A percentile compares a stretch with the other conserved stretches of the same genome.
phyloP scores from a whole-genome alignment of 306 rosid species.

The Cucumis hystrix region DNA sequence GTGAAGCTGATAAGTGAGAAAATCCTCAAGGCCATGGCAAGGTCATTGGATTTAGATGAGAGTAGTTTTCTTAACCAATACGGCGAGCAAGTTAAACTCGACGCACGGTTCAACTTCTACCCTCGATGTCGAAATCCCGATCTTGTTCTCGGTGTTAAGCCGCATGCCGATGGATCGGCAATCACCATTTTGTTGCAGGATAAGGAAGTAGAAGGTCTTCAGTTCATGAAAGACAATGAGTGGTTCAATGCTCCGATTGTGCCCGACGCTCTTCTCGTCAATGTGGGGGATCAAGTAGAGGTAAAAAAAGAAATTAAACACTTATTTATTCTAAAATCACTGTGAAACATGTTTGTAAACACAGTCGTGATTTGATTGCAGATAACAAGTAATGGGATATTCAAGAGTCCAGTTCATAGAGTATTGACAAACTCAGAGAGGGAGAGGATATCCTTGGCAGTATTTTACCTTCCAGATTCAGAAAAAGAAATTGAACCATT shows the following conservation, averaged over 20 bases:
- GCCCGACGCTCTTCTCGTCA: conserved; percentile 46
- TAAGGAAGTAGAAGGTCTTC: conserved; percentile 61
- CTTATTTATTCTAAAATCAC: not conserved
- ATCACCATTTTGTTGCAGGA: conserved; percentile 63
- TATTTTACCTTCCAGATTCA: conserved; percentile 32
- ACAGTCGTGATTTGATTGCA: not conserved
- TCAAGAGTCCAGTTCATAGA: conserved; percentile 57
- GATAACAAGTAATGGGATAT: conserved; percentile 46
- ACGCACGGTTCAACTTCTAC: conserved; percentile 52
- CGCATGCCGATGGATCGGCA: conserved; percentile 61
- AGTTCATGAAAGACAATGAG: conserved; percentile 42
- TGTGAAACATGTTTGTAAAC: not conserved
- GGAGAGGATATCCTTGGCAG: conserved; percentile 46
- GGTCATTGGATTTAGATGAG: conserved; percentile 54
- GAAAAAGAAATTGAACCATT: conserved; percentile 43
- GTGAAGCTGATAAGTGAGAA: conserved; percentile 24
- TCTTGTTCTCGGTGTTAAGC: conserved; percentile 46
- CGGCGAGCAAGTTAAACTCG: conserved; percentile 26
- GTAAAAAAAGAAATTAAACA: conserved; percentile 17
- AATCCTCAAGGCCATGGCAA: conserved; percentile 60
- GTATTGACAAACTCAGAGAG: conserved; percentile 33
- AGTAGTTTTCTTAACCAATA: conserved; percentile 33
- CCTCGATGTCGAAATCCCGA: conserved; percentile 61
- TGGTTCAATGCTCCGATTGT: conserved; percentile 66
- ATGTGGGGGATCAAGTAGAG: conserved; percentile 79